A percentile compares a stretch with the other conserved stretches of the same genome.
Conservation (phyloP, 2,329 filamentous ascomycete genomes). For the Arthrobotrys megalospora region DNA sequence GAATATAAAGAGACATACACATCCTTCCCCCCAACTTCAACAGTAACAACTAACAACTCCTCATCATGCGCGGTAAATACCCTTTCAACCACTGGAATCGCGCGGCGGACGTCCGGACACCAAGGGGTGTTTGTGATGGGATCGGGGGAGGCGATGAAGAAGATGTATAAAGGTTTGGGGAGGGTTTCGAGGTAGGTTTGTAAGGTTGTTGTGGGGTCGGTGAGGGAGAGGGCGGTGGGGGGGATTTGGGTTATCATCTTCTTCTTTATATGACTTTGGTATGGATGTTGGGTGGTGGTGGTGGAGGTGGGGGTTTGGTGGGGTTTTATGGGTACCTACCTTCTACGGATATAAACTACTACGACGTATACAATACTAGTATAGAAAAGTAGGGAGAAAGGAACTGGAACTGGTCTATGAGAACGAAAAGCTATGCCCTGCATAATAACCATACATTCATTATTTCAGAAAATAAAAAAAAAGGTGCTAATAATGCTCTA, state of each 20-base stretch:
- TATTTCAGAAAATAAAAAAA: constrained; percentile 20
- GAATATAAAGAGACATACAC: no score
- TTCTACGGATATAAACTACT: not conserved
- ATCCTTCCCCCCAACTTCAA: constrained; percentile 66
- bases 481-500: constrained; percentile 11
- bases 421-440: not conserved
- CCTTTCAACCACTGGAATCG: constrained; percentile 65
- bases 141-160: constrained; percentile 67
- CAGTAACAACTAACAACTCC: constrained; percentile 64
- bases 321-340: constrained; percentile 19
- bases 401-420: no score
- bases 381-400: no score
- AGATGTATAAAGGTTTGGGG: constrained; percentile 64
- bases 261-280: not conserved
- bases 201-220: not conserved
- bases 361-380: no score
- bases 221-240: not conserved
- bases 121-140: constrained; percentile 67
- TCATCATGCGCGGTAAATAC: constrained; percentile 65
- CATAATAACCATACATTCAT: constrained; percentile 23
- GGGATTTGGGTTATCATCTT: not conserved
- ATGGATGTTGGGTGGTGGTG: not conserved
- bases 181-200: constrained; percentile 35
- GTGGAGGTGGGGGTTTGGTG: not conserved
- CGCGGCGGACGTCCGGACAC: constrained; percentile 68